These are phyloP conservation scores for Fusarium sp. DNA, from an alignment of 2,329 filamentous ascomycete species.

Conservation along the genomic window DNA sequence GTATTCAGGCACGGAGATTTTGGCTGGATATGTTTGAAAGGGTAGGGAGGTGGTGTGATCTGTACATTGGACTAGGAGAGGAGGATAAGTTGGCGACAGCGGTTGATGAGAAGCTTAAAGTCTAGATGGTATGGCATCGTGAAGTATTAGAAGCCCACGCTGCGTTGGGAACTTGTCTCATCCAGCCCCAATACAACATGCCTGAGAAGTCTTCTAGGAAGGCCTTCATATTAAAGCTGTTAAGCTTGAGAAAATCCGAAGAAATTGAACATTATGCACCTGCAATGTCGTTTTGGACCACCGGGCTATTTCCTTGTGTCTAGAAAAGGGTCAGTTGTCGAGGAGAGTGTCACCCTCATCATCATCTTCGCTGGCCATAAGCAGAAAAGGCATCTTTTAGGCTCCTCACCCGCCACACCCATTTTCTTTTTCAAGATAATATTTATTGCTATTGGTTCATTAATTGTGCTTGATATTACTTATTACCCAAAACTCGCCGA, in stretches of 20 bases:
- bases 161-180: neutral
- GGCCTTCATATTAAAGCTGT: neutral
- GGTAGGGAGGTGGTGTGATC: slow-evolving; percentile 20
- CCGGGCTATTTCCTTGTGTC: too few species aligned
- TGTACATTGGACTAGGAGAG: slow-evolving; percentile 7
- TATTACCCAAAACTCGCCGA: too few species aligned
- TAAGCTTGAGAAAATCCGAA: neutral
- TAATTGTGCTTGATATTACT: too few species aligned
- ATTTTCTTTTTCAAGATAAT: too few species aligned
- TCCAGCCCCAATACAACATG: neutral
- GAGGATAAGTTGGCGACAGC: neutral
- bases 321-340: too few species aligned
- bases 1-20: slow-evolving; percentile 12
- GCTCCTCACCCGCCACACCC: too few species aligned
- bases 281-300: too few species aligned
- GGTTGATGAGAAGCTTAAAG: neutral
- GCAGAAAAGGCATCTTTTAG: too few species aligned
- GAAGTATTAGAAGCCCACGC: neutral
- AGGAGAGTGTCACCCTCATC: too few species aligned
- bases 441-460: too few species aligned
- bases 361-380: too few species aligned
- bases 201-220: neutral
- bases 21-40: slow-evolving; percentile 37
- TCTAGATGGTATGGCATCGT: neutral
- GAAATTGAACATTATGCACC: too few species aligned